Base-by-base conservation (phyloP, 768 basidiomycete genomes). In the Auricularia auricula-judae region DNA sequence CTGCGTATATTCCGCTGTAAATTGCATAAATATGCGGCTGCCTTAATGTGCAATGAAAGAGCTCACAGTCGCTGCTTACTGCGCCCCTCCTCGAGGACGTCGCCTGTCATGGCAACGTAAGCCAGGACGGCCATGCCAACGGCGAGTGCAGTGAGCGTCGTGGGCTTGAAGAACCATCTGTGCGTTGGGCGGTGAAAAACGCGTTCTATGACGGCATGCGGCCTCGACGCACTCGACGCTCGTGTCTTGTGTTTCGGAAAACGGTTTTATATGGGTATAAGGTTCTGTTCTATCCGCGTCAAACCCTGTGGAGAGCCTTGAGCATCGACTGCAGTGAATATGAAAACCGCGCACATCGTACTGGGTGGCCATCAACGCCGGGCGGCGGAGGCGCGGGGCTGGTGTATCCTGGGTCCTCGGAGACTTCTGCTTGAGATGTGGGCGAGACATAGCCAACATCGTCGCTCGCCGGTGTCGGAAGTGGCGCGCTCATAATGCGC, bases 121-220 rank as follows among this genome's bases (percentile, higher is more conserved):
- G 89, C 88, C 64, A 93, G 77, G 4, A 86, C 76, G 39, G 84
- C 76, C 64, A 93, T 76, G 10, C 86, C 88, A 54, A 80, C 72
- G 3, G 86, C 79, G 42, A 93, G 82, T 34, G 87, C 85, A 11
- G 89, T 86, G 62, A 93, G 77, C 0, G 91, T 93, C 42, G 90
- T 77, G 3, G 91, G 91, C 65, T 87, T 90, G 77, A 89, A 93
- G 73, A 93, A 89, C 76, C 93, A 93, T 70, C 90, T 92, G 62
- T n/a, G 51, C 43, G 64, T 61, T 54, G 65, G 65, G 34, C 58
- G 64, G 39, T 42, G 8, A 44, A 43, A 62, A 63, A 39, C 23
- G 11, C 12, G 36, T 16, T 64, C 39, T 3, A 18, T 51, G 47
- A 51, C 47, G 47, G 14, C 21, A 21, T 18, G 3, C 4, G 18